Evolutionary conservation across 768 basidiomycete species (phyloP).

Genomic region (Ramaria sp.): DNA sequence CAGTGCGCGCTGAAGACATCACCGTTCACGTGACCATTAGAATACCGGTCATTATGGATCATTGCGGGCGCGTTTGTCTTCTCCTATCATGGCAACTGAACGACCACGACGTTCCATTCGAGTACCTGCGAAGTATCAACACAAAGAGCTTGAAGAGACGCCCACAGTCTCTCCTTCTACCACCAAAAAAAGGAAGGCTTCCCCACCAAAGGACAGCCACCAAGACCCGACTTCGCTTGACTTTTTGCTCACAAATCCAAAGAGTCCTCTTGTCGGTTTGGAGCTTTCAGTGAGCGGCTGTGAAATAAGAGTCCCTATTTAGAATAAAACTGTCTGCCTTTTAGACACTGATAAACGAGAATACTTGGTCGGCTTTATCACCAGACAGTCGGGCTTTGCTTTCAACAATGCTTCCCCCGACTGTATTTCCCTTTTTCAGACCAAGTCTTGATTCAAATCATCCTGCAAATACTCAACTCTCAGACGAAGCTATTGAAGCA

Average conservation of each 20-base stretch:
- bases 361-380: constrained; percentile 37
- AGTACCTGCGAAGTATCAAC: neutral
- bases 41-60: too few species aligned
- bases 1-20: neutral
- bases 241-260: constrained; percentile 33
- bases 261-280: constrained; percentile 37
- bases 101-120: neutral
- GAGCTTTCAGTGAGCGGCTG: constrained; percentile 33
- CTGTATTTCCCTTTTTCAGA: constrained; percentile 29
- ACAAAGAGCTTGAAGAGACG: neutral
- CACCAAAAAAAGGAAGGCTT: neutral
- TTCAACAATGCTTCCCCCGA: constrained; percentile 33
- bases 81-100: neutral
- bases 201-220: neutral
- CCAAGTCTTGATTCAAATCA: constrained; percentile 26
- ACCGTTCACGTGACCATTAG: too few species aligned
- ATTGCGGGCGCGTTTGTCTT: too few species aligned
- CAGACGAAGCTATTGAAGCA: neutral
- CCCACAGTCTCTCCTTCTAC: neutral
- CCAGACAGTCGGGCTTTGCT: constrained; percentile 28
- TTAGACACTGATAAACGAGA: constrained; percentile 38
- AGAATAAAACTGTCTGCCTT: neutral
- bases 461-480: constrained; percentile 19
- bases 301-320: neutral
- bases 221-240: constrained; percentile 9